Conservation (phyloP, 2,329 filamentous ascomycete species). For the Arthroderma sp. region DNA sequence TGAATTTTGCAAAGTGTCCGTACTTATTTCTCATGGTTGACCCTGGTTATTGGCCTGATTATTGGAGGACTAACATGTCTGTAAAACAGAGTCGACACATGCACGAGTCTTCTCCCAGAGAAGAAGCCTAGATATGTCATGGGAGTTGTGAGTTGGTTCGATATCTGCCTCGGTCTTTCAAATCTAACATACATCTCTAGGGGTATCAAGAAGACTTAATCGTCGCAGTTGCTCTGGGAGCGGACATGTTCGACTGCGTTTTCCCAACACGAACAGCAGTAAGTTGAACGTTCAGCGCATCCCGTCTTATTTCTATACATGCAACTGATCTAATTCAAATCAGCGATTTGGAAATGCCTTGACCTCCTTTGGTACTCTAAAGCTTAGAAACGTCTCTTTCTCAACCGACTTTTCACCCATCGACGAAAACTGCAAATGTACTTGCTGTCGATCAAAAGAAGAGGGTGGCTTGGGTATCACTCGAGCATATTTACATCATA, state of each 20-base stretch:
- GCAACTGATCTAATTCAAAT: neutral
- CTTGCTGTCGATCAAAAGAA: constrained; percentile 54
- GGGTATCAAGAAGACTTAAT: constrained; percentile 93
- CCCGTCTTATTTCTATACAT: constrained; percentile 1
- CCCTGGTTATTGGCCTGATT: too few species aligned
- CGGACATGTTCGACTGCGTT: constrained; percentile 99
- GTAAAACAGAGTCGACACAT: constrained; percentile 52
- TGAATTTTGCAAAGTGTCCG: constrained; percentile 71
- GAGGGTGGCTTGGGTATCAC: constrained; percentile 70
- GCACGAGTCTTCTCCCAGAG: constrained; percentile 71
- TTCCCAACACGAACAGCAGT: constrained; percentile 91
- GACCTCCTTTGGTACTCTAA: constrained; percentile 67
- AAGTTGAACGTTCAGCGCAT: constrained; percentile 17
- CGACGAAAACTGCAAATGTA: constrained; percentile 69
- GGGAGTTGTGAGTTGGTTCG: constrained; percentile 54
- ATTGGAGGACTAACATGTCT: too few species aligned
- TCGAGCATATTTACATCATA: constrained; percentile 79
- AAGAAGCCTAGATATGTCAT: constrained; percentile 97
- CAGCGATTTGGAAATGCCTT: constrained; percentile 86
- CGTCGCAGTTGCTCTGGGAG: constrained; percentile 82
- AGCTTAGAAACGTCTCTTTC: constrained; percentile 64
- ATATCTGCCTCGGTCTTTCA: neutral
- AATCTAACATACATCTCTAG: constrained; percentile 21
- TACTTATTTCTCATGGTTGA: neutral
- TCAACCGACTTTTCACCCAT: constrained; percentile 71